These are phyloP conservation scores for Leptomonas seymouri DNA, from an alignment of 208 protist species.

Conservation along the genomic window DNA sequence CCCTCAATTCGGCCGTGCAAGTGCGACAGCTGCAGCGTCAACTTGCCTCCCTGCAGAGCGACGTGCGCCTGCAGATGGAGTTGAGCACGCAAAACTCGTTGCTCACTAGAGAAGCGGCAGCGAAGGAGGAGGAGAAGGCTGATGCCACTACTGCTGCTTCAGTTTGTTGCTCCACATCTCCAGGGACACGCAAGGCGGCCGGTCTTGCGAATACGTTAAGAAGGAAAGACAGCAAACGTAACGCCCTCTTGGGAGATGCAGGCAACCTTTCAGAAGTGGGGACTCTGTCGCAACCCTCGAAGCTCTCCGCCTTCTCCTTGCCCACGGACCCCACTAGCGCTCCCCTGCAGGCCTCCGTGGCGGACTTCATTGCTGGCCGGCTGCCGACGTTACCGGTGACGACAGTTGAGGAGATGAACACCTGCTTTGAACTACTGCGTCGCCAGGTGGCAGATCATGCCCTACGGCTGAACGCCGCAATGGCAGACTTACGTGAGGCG, in stretches of 20 bases:
- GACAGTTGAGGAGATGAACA: slow-evolving; percentile 84
- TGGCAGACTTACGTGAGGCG: slow-evolving; percentile 36
- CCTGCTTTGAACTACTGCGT: slow-evolving; percentile 80
- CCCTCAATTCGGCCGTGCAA: slow-evolving; percentile 63
- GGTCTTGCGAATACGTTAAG: not conserved
- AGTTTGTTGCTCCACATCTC: too few relatives aligned
- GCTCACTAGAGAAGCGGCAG: not conserved
- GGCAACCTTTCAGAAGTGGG: too few relatives aligned
- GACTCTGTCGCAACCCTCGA: not conserved
- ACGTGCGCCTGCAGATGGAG: slow-evolving; percentile 93
- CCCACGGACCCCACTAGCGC: not conserved
- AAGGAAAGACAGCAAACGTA: too few relatives aligned
- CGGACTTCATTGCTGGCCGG: slow-evolving; percentile 66
- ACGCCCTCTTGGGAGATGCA: too few relatives aligned
- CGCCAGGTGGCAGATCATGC: slow-evolving; percentile 43
- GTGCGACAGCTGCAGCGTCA: slow-evolving; percentile 83
- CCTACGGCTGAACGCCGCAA: slow-evolving; percentile 19
- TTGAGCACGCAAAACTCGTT: slow-evolving; percentile 32
- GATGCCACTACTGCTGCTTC: not conserved
- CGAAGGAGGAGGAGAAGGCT: not conserved
- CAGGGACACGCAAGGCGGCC: not conserved
- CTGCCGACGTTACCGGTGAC: slow-evolving; percentile 63
- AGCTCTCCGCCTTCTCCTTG: not conserved
- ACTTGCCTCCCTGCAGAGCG: slow-evolving; percentile 81
- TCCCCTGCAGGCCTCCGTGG: slow-evolving; percentile 51